These are phyloP conservation scores for Beauveria rudraprayagi DNA, from an alignment of 2,329 filamentous ascomycete genomes.

Conservation along the genomic window DNA sequence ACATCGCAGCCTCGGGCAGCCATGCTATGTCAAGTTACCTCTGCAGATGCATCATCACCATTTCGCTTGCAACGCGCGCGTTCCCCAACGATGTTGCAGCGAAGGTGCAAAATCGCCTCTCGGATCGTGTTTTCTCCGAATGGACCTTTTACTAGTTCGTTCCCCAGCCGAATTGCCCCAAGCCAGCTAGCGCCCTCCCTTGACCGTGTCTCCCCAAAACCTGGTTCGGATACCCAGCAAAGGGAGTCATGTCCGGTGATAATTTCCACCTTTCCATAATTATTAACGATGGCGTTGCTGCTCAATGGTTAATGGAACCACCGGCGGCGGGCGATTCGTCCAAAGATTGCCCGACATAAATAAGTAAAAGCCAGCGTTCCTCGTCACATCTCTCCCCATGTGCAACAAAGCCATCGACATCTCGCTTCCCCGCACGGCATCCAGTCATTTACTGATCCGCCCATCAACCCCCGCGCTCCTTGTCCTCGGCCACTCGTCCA, in stretches of 20 bases:
- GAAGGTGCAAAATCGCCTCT: neutral
- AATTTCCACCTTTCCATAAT: slow-evolving; percentile 6
- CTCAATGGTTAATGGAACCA: neutral
- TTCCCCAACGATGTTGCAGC: neutral
- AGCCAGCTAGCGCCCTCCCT: slow-evolving; percentile 1
- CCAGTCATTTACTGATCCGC: neutral
- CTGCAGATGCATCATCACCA: neutral
- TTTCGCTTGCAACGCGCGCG: neutral
- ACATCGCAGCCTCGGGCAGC: neutral
- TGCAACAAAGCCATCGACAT: neutral
- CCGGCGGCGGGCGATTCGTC: neutral
- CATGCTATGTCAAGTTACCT: neutral
- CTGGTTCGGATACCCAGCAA: neutral
- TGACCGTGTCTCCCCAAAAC: neutral
- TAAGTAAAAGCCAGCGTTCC: neutral
- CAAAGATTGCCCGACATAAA: neutral
- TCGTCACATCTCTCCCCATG: neutral
- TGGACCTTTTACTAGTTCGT: neutral
- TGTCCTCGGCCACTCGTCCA: neutral
- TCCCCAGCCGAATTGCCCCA: neutral
- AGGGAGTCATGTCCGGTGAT: neutral
- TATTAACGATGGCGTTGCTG: neutral
- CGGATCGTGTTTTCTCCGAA: neutral
- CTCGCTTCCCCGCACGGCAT: neutral
- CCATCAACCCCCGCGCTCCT: neutral